Conservation (phyloP, 805 yeast genomes). For the Metschnikowia henanensis region DNA sequence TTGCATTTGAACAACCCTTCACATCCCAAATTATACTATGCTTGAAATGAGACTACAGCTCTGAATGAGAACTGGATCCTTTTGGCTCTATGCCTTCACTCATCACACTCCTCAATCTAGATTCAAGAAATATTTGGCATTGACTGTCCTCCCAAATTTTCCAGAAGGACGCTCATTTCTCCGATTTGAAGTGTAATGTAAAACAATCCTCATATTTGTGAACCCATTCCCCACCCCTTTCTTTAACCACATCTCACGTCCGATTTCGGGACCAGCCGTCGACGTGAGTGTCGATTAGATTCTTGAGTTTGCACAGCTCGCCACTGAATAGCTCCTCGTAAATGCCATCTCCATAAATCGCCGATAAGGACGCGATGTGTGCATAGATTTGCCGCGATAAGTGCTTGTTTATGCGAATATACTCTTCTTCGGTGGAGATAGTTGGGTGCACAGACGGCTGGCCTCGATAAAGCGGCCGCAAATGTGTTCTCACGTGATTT, state of each 20-base stretch:
- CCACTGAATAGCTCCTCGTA: constrained; percentile 21
- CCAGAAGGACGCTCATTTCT: no score
- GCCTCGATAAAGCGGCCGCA: constrained; percentile 46
- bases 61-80: no score
- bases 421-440: constrained; percentile 38
- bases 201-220: background rate
- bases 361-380: constrained; percentile 21
- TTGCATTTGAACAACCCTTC: no score
- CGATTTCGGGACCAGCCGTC: constrained; percentile 8
- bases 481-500: constrained; percentile 48
- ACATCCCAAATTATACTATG: no score
- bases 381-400: constrained; percentile 62
- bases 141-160: no score
- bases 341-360: constrained; percentile 8
- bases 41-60: no score
- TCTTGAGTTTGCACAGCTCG: constrained; percentile 18
- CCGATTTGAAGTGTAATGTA: no score
- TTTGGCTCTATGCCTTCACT: no score
- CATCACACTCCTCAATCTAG: no score
- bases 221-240: background rate
- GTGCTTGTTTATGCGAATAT: constrained; percentile 59
- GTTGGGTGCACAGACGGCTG: background rate
- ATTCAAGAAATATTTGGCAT: no score
- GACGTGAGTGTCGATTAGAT: constrained; percentile 27
- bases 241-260: background rate